Base-by-base conservation (phyloP, 2,329 filamentous ascomycete genomes). In the Dothideomycetes sp. region DNA sequence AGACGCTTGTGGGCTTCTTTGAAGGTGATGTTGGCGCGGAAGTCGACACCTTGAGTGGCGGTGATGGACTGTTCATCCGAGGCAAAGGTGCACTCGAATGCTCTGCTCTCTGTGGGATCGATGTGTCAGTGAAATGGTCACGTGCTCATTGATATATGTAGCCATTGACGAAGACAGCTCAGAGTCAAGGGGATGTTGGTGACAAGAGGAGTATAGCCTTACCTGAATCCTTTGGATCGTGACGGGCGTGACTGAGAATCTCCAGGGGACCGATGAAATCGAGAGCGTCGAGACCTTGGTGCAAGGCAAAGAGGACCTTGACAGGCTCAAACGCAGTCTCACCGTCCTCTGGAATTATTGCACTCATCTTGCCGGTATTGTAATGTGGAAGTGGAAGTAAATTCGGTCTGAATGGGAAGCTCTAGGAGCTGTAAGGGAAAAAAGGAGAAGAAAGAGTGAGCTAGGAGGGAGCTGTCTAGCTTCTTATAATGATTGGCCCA, bases 11-110 rank as follows among this genome's bases (percentile, higher is more conserved):
- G 73, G 45, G 84, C 84, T 56, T 89, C 83, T 56, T 83, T 81
- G 70, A 75, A 86, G 57, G 77, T 71, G 60, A 88, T 79, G 62
- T 91, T 80, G 46, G 82, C 77, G 53, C 75, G 75, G 60, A 91
- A 67, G 51, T 77, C 69, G 55, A 81, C 72, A 49, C 83, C 83
- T 60, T 86, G 72, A 40, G 60, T 60, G 33, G 72, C 71, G 42
- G 63, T 64, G 52, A 70, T 65, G 47, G 64, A 56, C 41, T 68
- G 61, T 29, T 58, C 51, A 9, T 61, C 54, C 41, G 66, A 69
- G 36, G 64, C 66, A 44, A 72, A 65, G 41, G 69, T 69, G 57
- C 67, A 60, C 51, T 73, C 66, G 57, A 74, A 72, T 42, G 68
- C 71, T 54, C 70, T 68, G 57, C 59, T 64, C 22, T 63, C 69